Conservation (phyloP, 441 rosid genomes). For the Euphorbia celastroides region DNA sequence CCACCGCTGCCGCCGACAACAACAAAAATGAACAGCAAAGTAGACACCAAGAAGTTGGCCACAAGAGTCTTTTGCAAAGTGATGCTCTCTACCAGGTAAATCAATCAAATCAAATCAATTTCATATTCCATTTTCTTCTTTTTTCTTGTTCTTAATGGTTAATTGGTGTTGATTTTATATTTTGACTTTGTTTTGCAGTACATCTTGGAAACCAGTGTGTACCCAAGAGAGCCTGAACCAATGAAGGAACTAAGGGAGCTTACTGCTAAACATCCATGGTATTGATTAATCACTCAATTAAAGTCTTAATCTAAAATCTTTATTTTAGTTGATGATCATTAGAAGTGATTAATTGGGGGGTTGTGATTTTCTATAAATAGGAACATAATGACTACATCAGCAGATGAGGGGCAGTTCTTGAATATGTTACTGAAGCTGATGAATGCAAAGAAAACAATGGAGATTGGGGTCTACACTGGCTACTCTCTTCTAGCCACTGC, state of each 20-base stretch:
- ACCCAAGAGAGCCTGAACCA: slow-evolving; percentile 87
- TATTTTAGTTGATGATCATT: too few species aligned
- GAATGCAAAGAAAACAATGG: slow-evolving; percentile 95
- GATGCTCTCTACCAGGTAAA: slow-evolving; percentile 89
- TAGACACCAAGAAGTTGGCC: slow-evolving; percentile 80
- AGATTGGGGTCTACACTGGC: slow-evolving; percentile 95
- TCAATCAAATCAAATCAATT: not conserved
- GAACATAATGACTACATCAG: slow-evolving; percentile 92
- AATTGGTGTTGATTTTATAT: not conserved
- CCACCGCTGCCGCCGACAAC: slow-evolving; percentile 11
- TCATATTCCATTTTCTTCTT: not conserved
- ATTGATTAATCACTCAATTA: not conserved
- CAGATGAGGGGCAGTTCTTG: slow-evolving; percentile 90
- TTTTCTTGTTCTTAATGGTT: not conserved
- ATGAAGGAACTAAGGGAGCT: slow-evolving; percentile 92
- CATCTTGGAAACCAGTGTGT: slow-evolving; percentile 94
- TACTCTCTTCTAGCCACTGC: slow-evolving; percentile 94
- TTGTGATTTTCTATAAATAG: slow-evolving; percentile 24
- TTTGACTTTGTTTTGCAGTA: slow-evolving; percentile 35
- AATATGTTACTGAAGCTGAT: slow-evolving; percentile 76
- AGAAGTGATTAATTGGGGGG: too few species aligned
- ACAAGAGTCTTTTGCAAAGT: slow-evolving; percentile 82
- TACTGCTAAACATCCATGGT: slow-evolving; percentile 94
- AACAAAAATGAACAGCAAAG: slow-evolving; percentile 46
- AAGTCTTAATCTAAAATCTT: not conserved